Base-by-base conservation (phyloP, 352 stramenopile genomes). In the Halophytophthora polymorphica region DNA sequence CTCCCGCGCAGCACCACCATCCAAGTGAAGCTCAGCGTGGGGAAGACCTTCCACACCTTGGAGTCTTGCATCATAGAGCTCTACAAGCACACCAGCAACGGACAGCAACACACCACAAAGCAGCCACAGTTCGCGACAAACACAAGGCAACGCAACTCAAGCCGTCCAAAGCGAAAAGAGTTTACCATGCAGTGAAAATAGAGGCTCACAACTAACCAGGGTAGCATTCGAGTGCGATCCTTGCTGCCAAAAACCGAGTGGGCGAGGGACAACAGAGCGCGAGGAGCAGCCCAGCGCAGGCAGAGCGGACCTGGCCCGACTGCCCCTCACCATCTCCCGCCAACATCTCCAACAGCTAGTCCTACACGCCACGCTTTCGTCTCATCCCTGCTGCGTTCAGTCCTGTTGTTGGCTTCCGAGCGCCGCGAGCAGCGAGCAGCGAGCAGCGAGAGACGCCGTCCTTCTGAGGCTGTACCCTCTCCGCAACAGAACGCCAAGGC, bases 201-300 rank as follows among this genome's bases (percentile, higher is more conserved):
- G 70, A 60, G 48, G 63, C 62, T 77, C 67, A 73, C 56, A 69
- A 68, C 67, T 71, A 73, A 61, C 60, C 66, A 73, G 45, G 58
- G 54, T 72, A 68, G 56, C 48, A 63, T 61, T 66, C 45, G 50
- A 65, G 59, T 62, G 63, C 62, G 45, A 55, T 76, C 63, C 54
- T 64, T 66, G 57, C 58, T 64, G 52, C 56, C 56, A 71, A 57
- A 56, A 62, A 50, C 50, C 46, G 62, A 50, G 56, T 50, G 18
- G 40, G 44, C 34, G 11, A 21, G n/a, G 23, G 23, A 36, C 45
- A 23, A 36, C 33, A 60, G 38, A 57, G 54, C 49, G 39, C 51
- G 31, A 28, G 57, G 29, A 50, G 22, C 33, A 58, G 45, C 38
- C 10, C 28, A 57, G 21, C 49, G 19, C 38, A 25, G 39, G 52